Conservation (phyloP, 192 early-diverging fungal species). For the Coemansia sp. region DNA sequence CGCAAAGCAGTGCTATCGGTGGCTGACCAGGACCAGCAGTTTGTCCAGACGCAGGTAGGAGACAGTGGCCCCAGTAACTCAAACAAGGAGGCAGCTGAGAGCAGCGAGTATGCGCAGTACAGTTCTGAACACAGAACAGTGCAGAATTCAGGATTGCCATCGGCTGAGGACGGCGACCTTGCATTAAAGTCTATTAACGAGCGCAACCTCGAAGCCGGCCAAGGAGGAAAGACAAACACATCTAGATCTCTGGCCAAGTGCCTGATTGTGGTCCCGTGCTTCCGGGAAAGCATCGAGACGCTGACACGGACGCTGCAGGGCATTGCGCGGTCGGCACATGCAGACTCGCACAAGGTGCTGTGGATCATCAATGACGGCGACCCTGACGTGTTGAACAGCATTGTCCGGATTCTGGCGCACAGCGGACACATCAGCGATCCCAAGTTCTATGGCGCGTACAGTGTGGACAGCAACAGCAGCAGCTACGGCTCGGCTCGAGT, state of each 20-base stretch:
- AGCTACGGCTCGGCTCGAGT: conserved; percentile 57
- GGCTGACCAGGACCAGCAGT: not conserved
- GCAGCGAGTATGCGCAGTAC: not conserved
- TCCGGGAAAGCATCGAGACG: conserved; percentile 31
- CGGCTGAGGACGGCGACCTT: not conserved
- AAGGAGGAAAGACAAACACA: not conserved
- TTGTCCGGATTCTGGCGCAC: conserved; percentile 40
- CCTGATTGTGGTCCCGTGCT: conserved; percentile 47
- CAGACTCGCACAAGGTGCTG: conserved; percentile 41
- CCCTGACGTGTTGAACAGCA: conserved; percentile 21
- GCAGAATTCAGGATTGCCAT: not conserved
- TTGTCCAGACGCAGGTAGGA: not conserved
- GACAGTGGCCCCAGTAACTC: not conserved
- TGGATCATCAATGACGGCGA: conserved; percentile 51
- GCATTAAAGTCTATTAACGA: conserved; percentile 1
- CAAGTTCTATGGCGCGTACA: conserved; percentile 50
- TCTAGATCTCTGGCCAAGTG: conserved; percentile 20
- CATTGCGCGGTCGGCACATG: conserved; percentile 43
- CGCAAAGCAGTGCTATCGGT: conserved; percentile 30
- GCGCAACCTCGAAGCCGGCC: conserved; percentile 13
- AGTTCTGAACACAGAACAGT: not conserved
- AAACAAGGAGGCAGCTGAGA: not conserved
- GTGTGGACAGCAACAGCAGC: conserved; percentile 27
- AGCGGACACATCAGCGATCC: conserved; percentile 39
- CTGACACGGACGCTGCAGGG: conserved; percentile 46